A percentile compares a stretch with the other conserved stretches of the same genome.
phyloP scores from a whole-genome alignment of 148 eudicot genomes.

The Arbutus unedo region DNA sequence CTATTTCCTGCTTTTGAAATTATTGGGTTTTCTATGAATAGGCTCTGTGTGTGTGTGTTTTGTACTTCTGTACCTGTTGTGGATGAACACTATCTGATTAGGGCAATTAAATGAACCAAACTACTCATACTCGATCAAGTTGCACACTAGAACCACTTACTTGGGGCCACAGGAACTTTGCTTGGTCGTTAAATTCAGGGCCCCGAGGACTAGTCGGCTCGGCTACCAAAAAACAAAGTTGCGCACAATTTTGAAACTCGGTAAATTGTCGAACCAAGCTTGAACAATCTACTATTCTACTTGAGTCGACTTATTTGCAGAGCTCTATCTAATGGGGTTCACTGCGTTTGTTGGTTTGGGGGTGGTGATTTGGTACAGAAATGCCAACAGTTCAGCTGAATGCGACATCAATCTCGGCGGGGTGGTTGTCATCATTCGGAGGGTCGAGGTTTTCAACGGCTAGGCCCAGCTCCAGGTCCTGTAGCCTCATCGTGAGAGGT shows the following conservation, averaged over 20 bases:
- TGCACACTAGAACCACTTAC: too few relatives aligned
- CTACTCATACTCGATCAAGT: too few relatives aligned
- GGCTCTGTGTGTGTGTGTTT: neutral
- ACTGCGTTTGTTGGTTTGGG: neutral
- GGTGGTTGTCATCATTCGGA: slow-evolving; percentile 51
- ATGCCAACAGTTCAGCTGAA: slow-evolving; percentile 79
- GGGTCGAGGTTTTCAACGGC: slow-evolving; percentile 47
- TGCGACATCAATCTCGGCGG: slow-evolving; percentile 44
- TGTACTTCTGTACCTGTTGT: neutral
- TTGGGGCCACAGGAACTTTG: too few relatives aligned
- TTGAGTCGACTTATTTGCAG: neutral
- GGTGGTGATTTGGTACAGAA: slow-evolving; percentile 17
- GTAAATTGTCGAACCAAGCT: neutral
- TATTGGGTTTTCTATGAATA: neutral
- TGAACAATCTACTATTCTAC: neutral
- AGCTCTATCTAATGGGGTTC: neutral
- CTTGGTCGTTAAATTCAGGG: too few relatives aligned
- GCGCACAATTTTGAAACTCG: neutral
- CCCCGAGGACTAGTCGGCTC: too few relatives aligned
- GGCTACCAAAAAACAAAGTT: neutral
- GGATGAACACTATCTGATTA: neutral
- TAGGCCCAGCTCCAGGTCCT: slow-evolving; percentile 40
- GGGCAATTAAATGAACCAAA: neutral
- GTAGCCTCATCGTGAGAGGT: slow-evolving; percentile 70
- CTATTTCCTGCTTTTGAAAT: neutral